Evolutionary conservation across 805 yeast genomes (phyloP).

Genomic region (Ogataea glucozyma): DNA sequence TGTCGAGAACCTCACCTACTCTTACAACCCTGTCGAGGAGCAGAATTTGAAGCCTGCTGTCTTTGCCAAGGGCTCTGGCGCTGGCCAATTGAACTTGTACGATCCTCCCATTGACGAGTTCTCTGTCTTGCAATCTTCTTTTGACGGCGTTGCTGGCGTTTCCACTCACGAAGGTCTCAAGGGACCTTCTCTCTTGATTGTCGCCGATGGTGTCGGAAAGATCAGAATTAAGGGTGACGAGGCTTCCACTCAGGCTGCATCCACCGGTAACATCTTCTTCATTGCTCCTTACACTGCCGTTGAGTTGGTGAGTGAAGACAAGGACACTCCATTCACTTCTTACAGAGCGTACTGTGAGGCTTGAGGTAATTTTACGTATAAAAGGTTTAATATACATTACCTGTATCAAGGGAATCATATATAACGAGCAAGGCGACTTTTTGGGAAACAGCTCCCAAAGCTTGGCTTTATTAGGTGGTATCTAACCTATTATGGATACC

Average conservation of each 20-base stretch:
- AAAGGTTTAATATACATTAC: too few species aligned
- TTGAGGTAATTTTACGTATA: too few species aligned
- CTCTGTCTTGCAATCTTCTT: slow-evolving; percentile 82
- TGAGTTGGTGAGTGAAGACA: slow-evolving; percentile 53
- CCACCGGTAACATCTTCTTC: slow-evolving; percentile 79
- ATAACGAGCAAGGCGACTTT: too few species aligned
- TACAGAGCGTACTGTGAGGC: slow-evolving; percentile 92
- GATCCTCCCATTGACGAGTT: slow-evolving; percentile 98
- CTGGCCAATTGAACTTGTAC: slow-evolving; percentile 66
- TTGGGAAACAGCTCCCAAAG: too few species aligned
- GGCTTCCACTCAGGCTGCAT: slow-evolving; percentile 45
- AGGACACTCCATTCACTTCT: slow-evolving; percentile 57
- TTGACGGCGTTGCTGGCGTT: slow-evolving; percentile 48
- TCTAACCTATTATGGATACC: too few species aligned
- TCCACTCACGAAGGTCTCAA: slow-evolving; percentile 61
- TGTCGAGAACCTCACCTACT: slow-evolving; percentile 88
- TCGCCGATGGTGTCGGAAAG: slow-evolving; percentile 78
- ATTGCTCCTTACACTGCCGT: slow-evolving; percentile 76
- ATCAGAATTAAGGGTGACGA: slow-evolving; percentile 46
- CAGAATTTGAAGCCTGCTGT: slow-evolving; percentile 78
- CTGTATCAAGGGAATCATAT: too few species aligned
- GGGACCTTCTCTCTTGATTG: slow-evolving; percentile 88
- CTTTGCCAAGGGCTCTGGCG: slow-evolving; percentile 64
- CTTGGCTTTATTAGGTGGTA: too few species aligned
- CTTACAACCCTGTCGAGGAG: slow-evolving; percentile 84